Conservation (phyloP, 352 stramenopile genomes). For the Aphanomyces euteiches region DNA sequence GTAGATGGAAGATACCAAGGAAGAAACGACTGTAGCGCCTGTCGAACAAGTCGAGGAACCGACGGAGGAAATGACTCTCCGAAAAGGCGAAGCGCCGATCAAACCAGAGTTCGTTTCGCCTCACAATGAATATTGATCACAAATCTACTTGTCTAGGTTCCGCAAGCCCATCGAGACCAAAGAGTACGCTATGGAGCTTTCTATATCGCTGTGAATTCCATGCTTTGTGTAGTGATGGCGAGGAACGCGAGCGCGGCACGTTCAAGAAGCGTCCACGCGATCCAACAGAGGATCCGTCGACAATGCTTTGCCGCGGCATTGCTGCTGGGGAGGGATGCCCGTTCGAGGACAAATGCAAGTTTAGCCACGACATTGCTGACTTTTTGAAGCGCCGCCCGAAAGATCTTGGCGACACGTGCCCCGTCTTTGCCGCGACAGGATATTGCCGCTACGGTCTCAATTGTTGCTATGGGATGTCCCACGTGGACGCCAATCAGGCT, state of each 20-base stretch:
- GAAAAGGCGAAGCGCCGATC: slow-evolving; percentile 39
- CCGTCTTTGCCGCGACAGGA: slow-evolving; percentile 72
- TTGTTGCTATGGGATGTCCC: slow-evolving; percentile 85
- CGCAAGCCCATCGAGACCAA: slow-evolving; percentile 49
- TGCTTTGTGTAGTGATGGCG: slow-evolving; percentile 12
- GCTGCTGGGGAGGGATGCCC: slow-evolving; percentile 58
- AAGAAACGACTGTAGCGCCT: too few relatives aligned
- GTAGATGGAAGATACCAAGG: too few relatives aligned
- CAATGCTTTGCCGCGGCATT: slow-evolving; percentile 61
- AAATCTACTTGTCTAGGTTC: slow-evolving; percentile 44
- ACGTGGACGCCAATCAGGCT: slow-evolving; percentile 66
- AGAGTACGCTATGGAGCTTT: slow-evolving; percentile 8
- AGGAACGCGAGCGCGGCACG: slow-evolving; percentile 41
- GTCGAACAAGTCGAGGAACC: too few relatives aligned
- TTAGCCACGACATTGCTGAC: slow-evolving; percentile 75
- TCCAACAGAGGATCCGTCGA: slow-evolving; percentile 52
- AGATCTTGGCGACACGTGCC: slow-evolving; percentile 71
- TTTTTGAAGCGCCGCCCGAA: slow-evolving; percentile 85
- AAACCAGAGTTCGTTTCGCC: slow-evolving; percentile 38
- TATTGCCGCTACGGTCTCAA: slow-evolving; percentile 91
- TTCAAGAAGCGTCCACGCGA: slow-evolving; percentile 85
- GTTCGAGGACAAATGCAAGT: slow-evolving; percentile 81
- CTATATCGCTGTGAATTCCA: background rate
- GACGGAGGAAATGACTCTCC: too few relatives aligned
- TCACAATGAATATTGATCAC: background rate